phyloP scores from a whole-genome alignment of 495 filamentous ascomycete genomes.

The Aspergillus sclerotioniger region DNA sequence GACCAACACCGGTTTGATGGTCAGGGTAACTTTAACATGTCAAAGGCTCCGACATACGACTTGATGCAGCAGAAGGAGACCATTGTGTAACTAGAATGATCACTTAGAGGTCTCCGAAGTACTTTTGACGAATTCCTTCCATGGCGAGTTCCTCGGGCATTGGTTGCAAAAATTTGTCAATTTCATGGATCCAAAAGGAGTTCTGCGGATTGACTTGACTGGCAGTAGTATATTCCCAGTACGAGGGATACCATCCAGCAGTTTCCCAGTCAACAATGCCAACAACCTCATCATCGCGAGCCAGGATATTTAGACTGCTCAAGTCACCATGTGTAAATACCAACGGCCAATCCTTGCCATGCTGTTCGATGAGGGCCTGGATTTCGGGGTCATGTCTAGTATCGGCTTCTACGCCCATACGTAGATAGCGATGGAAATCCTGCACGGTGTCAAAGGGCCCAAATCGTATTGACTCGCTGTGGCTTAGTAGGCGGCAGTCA shows the following conservation, averaged over 20 bases:
- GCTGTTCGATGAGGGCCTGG: slow-evolving; percentile 37
- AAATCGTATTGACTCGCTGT: slow-evolving; percentile 23
- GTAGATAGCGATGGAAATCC: slow-evolving; percentile 45
- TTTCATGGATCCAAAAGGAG: slow-evolving; percentile 43
- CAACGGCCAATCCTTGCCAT: slow-evolving; percentile 31
- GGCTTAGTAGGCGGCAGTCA: slow-evolving; percentile 37
- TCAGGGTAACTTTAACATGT: slow-evolving; percentile 24
- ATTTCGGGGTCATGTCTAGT: slow-evolving; percentile 29
- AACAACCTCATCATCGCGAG: slow-evolving; percentile 36
- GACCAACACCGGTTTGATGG: slow-evolving; percentile 36
- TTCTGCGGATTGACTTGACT: slow-evolving; percentile 49
- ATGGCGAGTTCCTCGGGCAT: slow-evolving; percentile 47
- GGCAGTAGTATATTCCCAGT: slow-evolving; percentile 54
- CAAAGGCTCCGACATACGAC: slow-evolving; percentile 33
- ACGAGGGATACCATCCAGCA: slow-evolving; percentile 49
- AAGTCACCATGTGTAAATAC: slow-evolving; percentile 44
- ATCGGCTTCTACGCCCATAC: slow-evolving; percentile 36
- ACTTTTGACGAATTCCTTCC: slow-evolving; percentile 43
- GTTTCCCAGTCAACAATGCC: slow-evolving; percentile 56
- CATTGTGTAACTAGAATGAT: slow-evolving; percentile 13
- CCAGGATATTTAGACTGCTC: slow-evolving; percentile 43
- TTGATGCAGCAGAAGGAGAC: slow-evolving; percentile 34
- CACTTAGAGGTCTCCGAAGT: slow-evolving; percentile 35
- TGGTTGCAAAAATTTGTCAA: slow-evolving; percentile 49
- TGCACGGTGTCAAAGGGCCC: slow-evolving; percentile 42